Conservation (phyloP, 2,329 filamentous ascomycete genomes). For the Botrytis sinoallii region DNA sequence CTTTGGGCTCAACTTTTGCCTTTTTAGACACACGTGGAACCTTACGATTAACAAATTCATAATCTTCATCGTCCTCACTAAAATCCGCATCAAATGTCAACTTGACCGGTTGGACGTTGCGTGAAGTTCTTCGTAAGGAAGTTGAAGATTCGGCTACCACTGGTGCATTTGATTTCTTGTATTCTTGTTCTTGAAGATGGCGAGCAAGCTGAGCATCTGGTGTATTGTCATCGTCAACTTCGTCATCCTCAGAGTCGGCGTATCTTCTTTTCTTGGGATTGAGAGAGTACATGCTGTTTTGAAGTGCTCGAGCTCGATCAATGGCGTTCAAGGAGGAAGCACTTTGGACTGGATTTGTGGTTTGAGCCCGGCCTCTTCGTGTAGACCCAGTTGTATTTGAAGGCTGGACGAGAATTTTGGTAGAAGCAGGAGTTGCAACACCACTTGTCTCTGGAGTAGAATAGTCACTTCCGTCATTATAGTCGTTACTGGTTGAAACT, state of each 20-base stretch:
- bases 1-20: conserved; percentile 32
- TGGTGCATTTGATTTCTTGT: conserved; percentile 31
- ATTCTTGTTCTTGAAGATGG: conserved; percentile 55
- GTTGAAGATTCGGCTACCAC: conserved; percentile 39
- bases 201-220: conserved; percentile 53
- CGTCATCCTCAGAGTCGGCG: conserved; percentile 42
- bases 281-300: conserved; percentile 50
- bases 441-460: conserved; percentile 63
- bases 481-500: conserved; percentile 39
- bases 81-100: conserved; percentile 19
- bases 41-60: conserved; percentile 15
- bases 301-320: conserved; percentile 46
- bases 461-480: conserved; percentile 47
- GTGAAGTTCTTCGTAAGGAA: conserved; percentile 22
- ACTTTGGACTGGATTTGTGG: conserved; percentile 16
- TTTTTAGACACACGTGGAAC: conserved; percentile 22
- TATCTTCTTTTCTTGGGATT: conserved; percentile 45
- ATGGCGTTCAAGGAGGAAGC: conserved; percentile 41
- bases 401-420: conserved; percentile 29
- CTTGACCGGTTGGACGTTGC: conserved; percentile 23
- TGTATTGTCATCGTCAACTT: conserved; percentile 41
- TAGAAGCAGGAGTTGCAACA: conserved; percentile 47
- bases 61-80: conserved; percentile 21
- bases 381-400: conserved; percentile 22
- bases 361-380: conserved; percentile 31